These are phyloP conservation scores for Suhomyces ambrosiae DNA, from an alignment of 1,139 yeast genomes.

Conservation along the genomic window DNA sequence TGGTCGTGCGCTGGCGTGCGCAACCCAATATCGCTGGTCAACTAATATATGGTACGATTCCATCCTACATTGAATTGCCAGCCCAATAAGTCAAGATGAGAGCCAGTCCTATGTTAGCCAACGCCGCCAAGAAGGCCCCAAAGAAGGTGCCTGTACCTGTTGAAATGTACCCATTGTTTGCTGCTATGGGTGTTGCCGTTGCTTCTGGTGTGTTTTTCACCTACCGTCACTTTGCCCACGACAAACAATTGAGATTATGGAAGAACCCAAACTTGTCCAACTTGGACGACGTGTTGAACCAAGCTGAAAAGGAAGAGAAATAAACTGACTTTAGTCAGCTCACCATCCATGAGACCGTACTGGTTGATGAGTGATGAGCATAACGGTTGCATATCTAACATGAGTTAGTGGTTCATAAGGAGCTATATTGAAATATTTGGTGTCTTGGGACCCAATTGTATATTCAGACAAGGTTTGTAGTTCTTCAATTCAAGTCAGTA, in stretches of 20 bases:
- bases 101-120: slow-evolving; percentile 55
- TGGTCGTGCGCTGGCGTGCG: slow-evolving; percentile 10
- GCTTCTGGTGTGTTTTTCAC: slow-evolving; percentile 69
- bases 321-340: background rate
- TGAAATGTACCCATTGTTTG: slow-evolving; percentile 74
- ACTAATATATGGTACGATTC: slow-evolving; percentile 12
- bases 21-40: slow-evolving; percentile 7
- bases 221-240: slow-evolving; percentile 70
- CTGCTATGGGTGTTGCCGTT: slow-evolving; percentile 64
- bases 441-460: slow-evolving; percentile 2
- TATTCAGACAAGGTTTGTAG: background rate
- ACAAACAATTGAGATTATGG: slow-evolving; percentile 68
- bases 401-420: background rate
- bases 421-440: slow-evolving; percentile 1
- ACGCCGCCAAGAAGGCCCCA: slow-evolving; percentile 43
- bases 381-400: slow-evolving; percentile 5
- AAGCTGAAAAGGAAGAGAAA: slow-evolving; percentile 33
- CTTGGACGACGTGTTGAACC: slow-evolving; percentile 59
- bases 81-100: slow-evolving; percentile 42
- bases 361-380: slow-evolving; percentile 2
- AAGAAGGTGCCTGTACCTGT: slow-evolving; percentile 54
- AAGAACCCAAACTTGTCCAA: slow-evolving; percentile 62
- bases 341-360: too few species aligned
- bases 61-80: slow-evolving; percentile 1
- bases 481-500: too few species aligned